Base-by-base conservation (phyloP, 208 protist genomes). In the Crithidia sp. region DNA sequence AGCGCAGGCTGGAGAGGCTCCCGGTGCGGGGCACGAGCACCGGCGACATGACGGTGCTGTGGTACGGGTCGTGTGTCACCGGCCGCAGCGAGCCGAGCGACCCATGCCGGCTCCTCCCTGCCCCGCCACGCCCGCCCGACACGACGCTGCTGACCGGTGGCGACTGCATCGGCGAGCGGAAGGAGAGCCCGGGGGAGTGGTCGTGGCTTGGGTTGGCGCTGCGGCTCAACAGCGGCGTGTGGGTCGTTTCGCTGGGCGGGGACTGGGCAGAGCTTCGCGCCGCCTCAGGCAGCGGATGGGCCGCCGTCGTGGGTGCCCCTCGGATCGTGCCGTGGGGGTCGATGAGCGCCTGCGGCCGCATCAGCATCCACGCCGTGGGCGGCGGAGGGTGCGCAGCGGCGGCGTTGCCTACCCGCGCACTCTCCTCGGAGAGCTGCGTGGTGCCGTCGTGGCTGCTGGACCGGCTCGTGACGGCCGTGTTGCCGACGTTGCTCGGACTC, bases 51-150 rank as follows among this genome's bases (percentile, higher is more conserved):
- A 57, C 47, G 10, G 71, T 41, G 0, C 45, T 50, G 63, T 70
- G 69, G 63, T 76, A 76, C 44, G 71, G 71, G 47, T 76, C 71
- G 49, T 76, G 71, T 8, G 71, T 70, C 19, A 13, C 43, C 10
- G 54, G 36, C 14, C 63, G 71, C 17, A 76, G 40, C 39, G 71
- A 76, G 56, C 39, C 39, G 19, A 76, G 44, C 36, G 63, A 76
- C 54, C 57, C 44, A 16, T 45, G 44, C 6, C 62, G 62, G 7
- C 71, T 76, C 10, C 55, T 28, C 28, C 47, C 41, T 41, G 71
- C 62, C 16, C 62, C 62, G 16, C 52, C 37, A 8, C 57, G 44
- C 1, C 65, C 41, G 16, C 36, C 40, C 12, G 41, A 16, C 5
- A 39, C n/a, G 1, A 28, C 28, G 28, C 28, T 28, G 28, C 28